Percentiles rank a stretch among this genome's conserved stretches.
These are phyloP conservation scores for Thelonectria olida DNA, from an alignment of 2,329 filamentous ascomycete species.

Conservation along the genomic window DNA sequence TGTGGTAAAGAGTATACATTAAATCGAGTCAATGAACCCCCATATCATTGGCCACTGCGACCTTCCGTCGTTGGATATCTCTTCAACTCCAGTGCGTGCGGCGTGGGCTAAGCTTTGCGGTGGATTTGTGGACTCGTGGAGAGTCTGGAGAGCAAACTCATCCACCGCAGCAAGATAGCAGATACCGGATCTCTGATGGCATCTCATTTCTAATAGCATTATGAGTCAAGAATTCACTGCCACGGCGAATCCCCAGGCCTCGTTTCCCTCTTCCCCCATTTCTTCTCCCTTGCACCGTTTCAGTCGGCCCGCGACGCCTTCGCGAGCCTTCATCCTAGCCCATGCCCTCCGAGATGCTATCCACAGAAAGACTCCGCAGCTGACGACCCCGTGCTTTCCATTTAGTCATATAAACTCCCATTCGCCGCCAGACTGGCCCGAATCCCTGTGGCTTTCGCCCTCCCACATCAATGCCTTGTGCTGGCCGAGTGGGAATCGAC, in stretches of 20 bases:
- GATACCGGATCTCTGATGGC: slow-evolving; percentile 22
- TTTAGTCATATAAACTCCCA: slow-evolving; percentile 25
- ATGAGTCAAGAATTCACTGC: slow-evolving; percentile 13
- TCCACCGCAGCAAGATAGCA: slow-evolving; percentile 1
- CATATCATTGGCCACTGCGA: slow-evolving; percentile 7
- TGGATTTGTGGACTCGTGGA: background rate
- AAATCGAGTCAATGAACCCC: slow-evolving; percentile 1
- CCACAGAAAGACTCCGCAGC: slow-evolving; percentile 17
- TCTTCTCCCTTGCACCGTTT: background rate
- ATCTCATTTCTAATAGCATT: slow-evolving; percentile 25
- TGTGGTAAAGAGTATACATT: slow-evolving; percentile 11
- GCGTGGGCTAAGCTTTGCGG: slow-evolving; percentile 10
- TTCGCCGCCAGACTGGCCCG: slow-evolving; percentile 1
- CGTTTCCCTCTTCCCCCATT: no score
- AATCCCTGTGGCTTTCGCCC: slow-evolving; percentile 10
- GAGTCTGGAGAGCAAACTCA: slow-evolving; percentile 3
- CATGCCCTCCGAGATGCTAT: background rate
- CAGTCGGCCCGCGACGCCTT: slow-evolving; percentile 12
- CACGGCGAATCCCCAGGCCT: slow-evolving; percentile 1
- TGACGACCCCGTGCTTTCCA: slow-evolving; percentile 14
- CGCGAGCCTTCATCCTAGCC: slow-evolving; percentile 7
- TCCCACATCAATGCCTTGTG: background rate
- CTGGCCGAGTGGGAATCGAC: slow-evolving; percentile 6
- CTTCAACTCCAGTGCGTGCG: background rate
- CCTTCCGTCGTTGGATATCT: background rate